Evolutionary conservation across 805 yeast species (phyloP), one percentile per base, ranked within the genome.

Genomic region (Torulaspora quercuum): DNA sequence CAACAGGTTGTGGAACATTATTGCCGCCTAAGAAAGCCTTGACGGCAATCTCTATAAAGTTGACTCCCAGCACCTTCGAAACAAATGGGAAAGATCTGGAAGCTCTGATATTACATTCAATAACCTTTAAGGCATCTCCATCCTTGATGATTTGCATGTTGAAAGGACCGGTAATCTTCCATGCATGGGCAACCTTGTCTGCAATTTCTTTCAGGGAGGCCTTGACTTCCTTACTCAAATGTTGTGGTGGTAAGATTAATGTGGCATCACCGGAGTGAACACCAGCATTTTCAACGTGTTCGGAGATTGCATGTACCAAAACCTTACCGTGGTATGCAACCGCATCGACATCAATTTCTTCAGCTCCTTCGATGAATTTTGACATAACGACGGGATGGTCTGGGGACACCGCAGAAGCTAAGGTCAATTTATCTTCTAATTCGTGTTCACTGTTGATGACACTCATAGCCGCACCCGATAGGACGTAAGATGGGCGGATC

Each of bases 191-290:
- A 57, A 90, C 95, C 70, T 87, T 89, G 55, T 82, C 90, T 39
- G 97, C 89, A 54, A 88, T 88, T 33, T 73, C 87, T 67, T 85
- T 86, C 52, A 90, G 72, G 59, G 96, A 76, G 16, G 54, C 66
- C 74, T 89, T 70, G 35, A 80, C 72, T 11, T 66, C 70, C 30
- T 80, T 79, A 29, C 80, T 77, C 44, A 92, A 70, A 42, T 72
- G 68, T 63, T 82, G 95, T 17, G 98, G 97, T 42, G 98, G 98
- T 42, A 92, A 73, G 33, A 90, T 80, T 57, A 90, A 76, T 19
- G 97, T 88, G 37, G 98, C 98, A 67, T 90, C 98, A 65, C 98
- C 98, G 34, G 97, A 89, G 69, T 90, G 98, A 41, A 92, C 83
- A 73, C 98, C 98, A 7, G 98, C 98, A 57, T 89, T 88, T 69